Conservation (phyloP, 2,329 filamentous ascomycete species). For the Rutstroemia sydowiana region DNA sequence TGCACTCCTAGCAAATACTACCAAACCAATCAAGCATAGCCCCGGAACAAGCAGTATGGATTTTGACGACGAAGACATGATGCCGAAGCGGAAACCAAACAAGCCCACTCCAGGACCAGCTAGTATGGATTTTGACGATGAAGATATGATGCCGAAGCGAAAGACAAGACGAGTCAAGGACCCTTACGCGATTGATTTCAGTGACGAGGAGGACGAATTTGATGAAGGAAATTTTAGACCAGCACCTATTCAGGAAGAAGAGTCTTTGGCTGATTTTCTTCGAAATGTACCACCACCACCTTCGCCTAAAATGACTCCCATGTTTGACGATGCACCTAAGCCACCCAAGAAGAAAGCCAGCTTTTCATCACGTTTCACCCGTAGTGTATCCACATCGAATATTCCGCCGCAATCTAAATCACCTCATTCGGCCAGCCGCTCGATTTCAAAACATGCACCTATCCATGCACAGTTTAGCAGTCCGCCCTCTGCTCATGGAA, state of each 20-base stretch:
- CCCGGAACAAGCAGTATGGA: too few species aligned
- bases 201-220: slow-evolving; percentile 35
- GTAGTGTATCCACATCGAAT: slow-evolving; percentile 30
- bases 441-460: slow-evolving; percentile 31
- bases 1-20: too few species aligned
- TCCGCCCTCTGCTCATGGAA: too few species aligned
- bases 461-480: slow-evolving; percentile 40
- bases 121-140: slow-evolving; percentile 20
- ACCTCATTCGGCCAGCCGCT: slow-evolving; percentile 24
- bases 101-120: slow-evolving; percentile 24
- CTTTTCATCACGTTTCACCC: slow-evolving; percentile 52
- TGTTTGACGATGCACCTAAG: slow-evolving; percentile 15
- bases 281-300: slow-evolving; percentile 60
- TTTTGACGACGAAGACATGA: too few species aligned
- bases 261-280: slow-evolving; percentile 68
- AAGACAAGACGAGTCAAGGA: slow-evolving; percentile 76
- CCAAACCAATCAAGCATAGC: too few species aligned
- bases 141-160: slow-evolving; percentile 53
- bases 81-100: too few species aligned
- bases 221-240: slow-evolving; percentile 16
- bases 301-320: slow-evolving; percentile 32
- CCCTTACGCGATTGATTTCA: slow-evolving; percentile 86
- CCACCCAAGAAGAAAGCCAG: slow-evolving; percentile 50
- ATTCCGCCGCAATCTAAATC: slow-evolving; percentile 30
- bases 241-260: slow-evolving; percentile 39